Evolutionary conservation across 345 rosid species (phyloP), one percentile per base, ranked within the genome.

Genomic region (Sonneratia alba): DNA sequence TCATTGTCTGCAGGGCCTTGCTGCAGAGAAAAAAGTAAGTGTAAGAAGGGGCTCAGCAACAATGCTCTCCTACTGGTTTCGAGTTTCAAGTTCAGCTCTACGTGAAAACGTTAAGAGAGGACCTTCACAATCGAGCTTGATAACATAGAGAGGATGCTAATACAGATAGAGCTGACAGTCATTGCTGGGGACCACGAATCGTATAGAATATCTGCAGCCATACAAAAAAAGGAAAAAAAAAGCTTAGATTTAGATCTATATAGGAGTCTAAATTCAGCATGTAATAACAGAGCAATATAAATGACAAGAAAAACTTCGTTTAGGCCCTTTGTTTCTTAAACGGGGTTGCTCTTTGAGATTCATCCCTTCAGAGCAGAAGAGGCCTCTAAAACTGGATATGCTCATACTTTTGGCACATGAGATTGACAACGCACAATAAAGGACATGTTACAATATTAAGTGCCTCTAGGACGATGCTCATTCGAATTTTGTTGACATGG

Each of bases 101-200:
- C 6, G 16, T 53, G 22, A 18, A 40, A 1, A 8, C 32, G 43
- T 40, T 40, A 40, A 1, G 7, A 40, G 9, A 22, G 59, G 75
- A 94, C 98, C 98, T 94, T 94, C 37, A 74, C 92, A 47, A 96
- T 85, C 34, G 97, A 87, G 87, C 98, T 94, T 51, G 98, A 94
- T 40, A 94, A 95, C 98, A 91, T 91, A 27, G 96, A 91, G 77
- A 94, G 98, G 78, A 94, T 89, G 87, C 97, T 94, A 76, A 94
- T 94, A 79, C 98, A 94, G 77, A 91, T 84, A 14, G 97, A 91
- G 78, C 93, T 88, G 76, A 91, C 98, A 0, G 97, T 94, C 97
- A 94, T 94, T 68, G 97, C 98, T 3, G 97, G 97, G 7, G 97
- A 94, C 98, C 98, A 94, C 36, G 98, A 94, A 81, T 94, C 98